Evolutionary conservation across 169 alveolate genomes (phyloP).

Genomic region (Eimeria falciformis): DNA sequence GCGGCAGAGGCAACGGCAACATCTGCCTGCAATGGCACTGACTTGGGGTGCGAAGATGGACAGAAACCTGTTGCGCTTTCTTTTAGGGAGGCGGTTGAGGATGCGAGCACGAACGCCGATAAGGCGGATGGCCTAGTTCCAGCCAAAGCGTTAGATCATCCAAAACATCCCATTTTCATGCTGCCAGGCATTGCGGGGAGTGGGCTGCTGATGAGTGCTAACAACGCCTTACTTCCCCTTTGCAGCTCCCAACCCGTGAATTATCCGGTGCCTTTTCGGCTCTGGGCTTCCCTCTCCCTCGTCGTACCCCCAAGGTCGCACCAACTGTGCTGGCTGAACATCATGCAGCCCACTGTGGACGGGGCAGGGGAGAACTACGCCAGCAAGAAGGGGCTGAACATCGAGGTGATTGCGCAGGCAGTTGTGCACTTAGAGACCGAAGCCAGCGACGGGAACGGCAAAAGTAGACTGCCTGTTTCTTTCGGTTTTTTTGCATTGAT

Average conservation of each 20-base stretch:
- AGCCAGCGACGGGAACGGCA: too few species aligned
- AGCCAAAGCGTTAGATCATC: neutral
- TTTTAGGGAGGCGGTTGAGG: too few species aligned
- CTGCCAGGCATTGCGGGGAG: slow-evolving; percentile 78
- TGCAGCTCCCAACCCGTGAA: slow-evolving; percentile 32
- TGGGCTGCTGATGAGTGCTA: slow-evolving; percentile 56
- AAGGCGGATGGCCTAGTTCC: too few species aligned
- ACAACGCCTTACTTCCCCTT: slow-evolving; percentile 9
- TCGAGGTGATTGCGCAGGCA: slow-evolving; percentile 6
- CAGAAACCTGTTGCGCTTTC: too few species aligned
- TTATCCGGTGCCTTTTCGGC: slow-evolving; percentile 40
- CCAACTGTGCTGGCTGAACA: slow-evolving; percentile 76
- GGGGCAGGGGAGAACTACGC: slow-evolving; percentile 60
- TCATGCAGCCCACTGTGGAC: slow-evolving; percentile 61
- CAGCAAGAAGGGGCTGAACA: slow-evolving; percentile 27
- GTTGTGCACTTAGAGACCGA: too few species aligned
- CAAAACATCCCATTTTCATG: slow-evolving; percentile 62
- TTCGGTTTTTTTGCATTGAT: too few species aligned
- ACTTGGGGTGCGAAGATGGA: too few species aligned
- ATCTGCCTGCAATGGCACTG: too few species aligned
- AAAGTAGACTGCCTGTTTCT: too few species aligned
- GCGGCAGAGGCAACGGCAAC: too few species aligned
- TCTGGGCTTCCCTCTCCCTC: slow-evolving; percentile 76
- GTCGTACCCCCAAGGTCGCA: slow-evolving; percentile 48
- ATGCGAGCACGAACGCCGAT: too few species aligned